Conservation (phyloP, 768 basidiomycete genomes). For the Mycena vulgaris region DNA sequence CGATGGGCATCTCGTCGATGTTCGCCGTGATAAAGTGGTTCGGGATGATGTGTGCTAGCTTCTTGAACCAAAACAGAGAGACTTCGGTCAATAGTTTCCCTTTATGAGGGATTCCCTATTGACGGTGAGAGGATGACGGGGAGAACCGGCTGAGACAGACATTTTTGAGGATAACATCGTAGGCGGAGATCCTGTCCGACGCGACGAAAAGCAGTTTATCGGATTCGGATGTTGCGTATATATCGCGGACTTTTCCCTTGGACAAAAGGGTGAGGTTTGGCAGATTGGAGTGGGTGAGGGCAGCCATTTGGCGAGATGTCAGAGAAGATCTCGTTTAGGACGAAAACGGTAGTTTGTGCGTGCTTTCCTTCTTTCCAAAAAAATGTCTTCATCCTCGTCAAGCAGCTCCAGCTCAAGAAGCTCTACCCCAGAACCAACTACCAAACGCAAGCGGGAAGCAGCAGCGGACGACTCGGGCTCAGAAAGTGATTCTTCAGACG, state of each 20-base stretch:
- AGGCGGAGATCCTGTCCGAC: slow-evolving; percentile 95
- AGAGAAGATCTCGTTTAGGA: not conserved
- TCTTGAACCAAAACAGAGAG: slow-evolving; percentile 96
- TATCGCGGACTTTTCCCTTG: slow-evolving; percentile 96
- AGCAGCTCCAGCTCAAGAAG: slow-evolving; percentile 49
- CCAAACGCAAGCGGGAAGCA: slow-evolving; percentile 51
- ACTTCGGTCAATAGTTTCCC: slow-evolving; percentile 91
- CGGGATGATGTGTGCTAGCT: slow-evolving; percentile 83
- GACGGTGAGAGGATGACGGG: slow-evolving; percentile 5
- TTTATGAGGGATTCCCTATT: slow-evolving; percentile 94
- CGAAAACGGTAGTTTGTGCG: not conserved
- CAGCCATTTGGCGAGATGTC: slow-evolving; percentile 1
- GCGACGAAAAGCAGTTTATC: slow-evolving; percentile 92
- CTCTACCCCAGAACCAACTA: slow-evolving; percentile 40
- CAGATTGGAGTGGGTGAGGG: slow-evolving; percentile 61
- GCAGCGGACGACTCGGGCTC: slow-evolving; percentile 23
- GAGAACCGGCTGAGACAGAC: slow-evolving; percentile 64
- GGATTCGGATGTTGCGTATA: slow-evolving; percentile 83
- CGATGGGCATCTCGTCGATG: slow-evolving; percentile 86
- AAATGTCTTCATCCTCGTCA: slow-evolving; percentile 49
- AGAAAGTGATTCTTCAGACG: slow-evolving; percentile 39
- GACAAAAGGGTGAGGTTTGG: slow-evolving; percentile 80
- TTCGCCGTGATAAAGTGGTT: slow-evolving; percentile 91
- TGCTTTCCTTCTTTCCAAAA: slow-evolving; percentile 16
- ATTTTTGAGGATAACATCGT: slow-evolving; percentile 95